phyloP scores from a whole-genome alignment of 78 protist species.

The Polysphondylium violaceum region DNA sequence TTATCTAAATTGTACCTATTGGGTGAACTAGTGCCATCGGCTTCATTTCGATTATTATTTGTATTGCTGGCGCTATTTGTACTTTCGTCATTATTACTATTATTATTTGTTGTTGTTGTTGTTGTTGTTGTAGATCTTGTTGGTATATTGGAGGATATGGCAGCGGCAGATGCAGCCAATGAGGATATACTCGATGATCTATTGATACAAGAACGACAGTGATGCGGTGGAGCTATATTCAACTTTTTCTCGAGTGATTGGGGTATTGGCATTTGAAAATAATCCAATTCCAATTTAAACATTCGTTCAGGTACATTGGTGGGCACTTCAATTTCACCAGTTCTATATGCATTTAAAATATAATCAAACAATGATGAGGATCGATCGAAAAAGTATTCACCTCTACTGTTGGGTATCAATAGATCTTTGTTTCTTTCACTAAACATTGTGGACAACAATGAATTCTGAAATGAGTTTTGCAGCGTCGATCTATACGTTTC shows the following conservation, averaged over 20 bases:
- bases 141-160: too few relatives aligned
- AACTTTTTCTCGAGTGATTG: too few relatives aligned
- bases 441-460: conserved; percentile 56
- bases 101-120: background rate
- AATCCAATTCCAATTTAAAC: conserved; percentile 45
- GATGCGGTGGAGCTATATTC: too few relatives aligned
- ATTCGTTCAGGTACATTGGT: conserved; percentile 1
- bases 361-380: conserved; percentile 46
- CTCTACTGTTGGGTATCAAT: conserved; percentile 19
- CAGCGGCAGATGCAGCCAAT: too few relatives aligned
- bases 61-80: background rate
- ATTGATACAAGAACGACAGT: too few relatives aligned
- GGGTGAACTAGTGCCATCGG: too few relatives aligned
- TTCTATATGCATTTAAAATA: conserved; percentile 47
- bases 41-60: background rate
- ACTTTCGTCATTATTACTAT: background rate
- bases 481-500: conserved; percentile 64
- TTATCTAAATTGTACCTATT: background rate
- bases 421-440: conserved; percentile 38
- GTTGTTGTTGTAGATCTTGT: background rate
- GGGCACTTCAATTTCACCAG: conserved; percentile 2
- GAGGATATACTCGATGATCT: too few relatives aligned
- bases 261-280: conserved; percentile 50
- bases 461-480: background rate
- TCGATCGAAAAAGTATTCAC: conserved; percentile 70